Base-by-base conservation (phyloP, 2,329 filamentous ascomycete genomes). In the Magnaporthiopsis rhizophila region DNA sequence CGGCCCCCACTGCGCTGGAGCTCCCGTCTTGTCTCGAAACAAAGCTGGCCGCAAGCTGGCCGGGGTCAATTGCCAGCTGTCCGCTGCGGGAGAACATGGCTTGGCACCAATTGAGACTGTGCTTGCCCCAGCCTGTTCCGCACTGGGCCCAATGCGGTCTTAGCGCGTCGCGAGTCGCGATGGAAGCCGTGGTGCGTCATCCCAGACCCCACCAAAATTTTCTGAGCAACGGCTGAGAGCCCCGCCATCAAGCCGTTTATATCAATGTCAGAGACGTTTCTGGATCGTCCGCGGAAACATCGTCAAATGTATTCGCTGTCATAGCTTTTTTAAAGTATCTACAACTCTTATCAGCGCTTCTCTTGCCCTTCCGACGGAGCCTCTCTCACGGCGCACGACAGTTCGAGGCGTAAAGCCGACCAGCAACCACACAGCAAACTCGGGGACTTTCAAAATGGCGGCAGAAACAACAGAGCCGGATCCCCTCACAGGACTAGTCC, bases 401-500 rank as follows among this genome's bases (percentile, higher is more conserved):
- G 21, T 53, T n/a, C 4, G 38, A 21, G 1, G 45, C 45, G 21
- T 21, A 24, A 53, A 53, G 45, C 45, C n/a, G 3, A 53, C 9
- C 7, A 50, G 45, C 7, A 53, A 53, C 18, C 21, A 6, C 13
- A 53, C 45, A 21, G 18, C 45, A 24, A 53, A 2, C 2, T 11
- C 21, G 1, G n/a, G 45, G 11, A 24, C 18, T 24, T n/a, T 53
- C 45, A 53, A 53, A 53, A 53, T 53, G 45, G n/a, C 45, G 18
- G 21, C 45, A n/a, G 21, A 53, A 53, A 24, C 21, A 21, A 13
- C 45, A 53, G 45, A 24, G 45, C 45, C 45, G 2, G 72, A 76
- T 53, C 70, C 72, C 28, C 75, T 83, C 59, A 75, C 77, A 58
- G 58, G 72, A 0, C 69, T 80, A 18, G 69, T 81, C 2, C 69